Percentiles rank a stretch among this genome's conserved stretches.
phyloP scores from a whole-genome alignment of 192 early-diverging fungal genomes.

The Dimargaris verticillata region DNA sequence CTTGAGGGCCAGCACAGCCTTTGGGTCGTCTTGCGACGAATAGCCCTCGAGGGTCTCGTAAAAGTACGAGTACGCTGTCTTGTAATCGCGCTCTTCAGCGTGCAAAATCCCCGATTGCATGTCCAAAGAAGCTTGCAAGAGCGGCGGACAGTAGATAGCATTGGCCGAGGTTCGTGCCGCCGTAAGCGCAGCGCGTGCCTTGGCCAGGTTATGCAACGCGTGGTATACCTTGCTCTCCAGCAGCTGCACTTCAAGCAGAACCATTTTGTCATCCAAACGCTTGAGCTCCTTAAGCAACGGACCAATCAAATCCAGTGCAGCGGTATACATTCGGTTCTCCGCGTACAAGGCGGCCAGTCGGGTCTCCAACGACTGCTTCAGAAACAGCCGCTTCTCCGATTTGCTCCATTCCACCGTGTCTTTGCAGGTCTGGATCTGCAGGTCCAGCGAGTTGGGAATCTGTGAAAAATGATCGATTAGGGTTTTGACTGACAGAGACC shows the following conservation, averaged over 20 bases:
- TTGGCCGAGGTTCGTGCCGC: slow-evolving; percentile 94
- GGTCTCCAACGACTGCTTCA: slow-evolving; percentile 91
- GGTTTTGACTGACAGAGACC: slow-evolving; percentile 50
- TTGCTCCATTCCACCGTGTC: slow-evolving; percentile 87
- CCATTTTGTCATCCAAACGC: slow-evolving; percentile 95
- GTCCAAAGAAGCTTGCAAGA: slow-evolving; percentile 90
- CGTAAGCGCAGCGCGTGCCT: slow-evolving; percentile 87
- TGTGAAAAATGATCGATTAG: slow-evolving; percentile 75
- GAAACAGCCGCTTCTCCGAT: slow-evolving; percentile 81
- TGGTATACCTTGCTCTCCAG: slow-evolving; percentile 89
- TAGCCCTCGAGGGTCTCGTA: slow-evolving; percentile 95
- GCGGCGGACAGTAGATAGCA: slow-evolving; percentile 91
- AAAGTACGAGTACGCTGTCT: slow-evolving; percentile 98
- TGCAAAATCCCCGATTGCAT: slow-evolving; percentile 96
- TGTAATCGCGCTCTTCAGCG: slow-evolving; percentile 97
- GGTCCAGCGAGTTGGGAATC: slow-evolving; percentile 68
- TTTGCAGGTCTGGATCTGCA: slow-evolving; percentile 87
- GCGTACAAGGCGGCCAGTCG: slow-evolving; percentile 79
- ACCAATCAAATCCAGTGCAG: slow-evolving; percentile 68
- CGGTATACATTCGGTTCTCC: slow-evolving; percentile 90
- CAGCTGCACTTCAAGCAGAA: slow-evolving; percentile 91
- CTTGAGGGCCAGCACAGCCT: slow-evolving; percentile 79
- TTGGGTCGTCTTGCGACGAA: slow-evolving; percentile 70
- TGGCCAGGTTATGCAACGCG: slow-evolving; percentile 81
- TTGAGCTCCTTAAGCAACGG: slow-evolving; percentile 90